Evolutionary conservation across 768 basidiomycete species (phyloP).

Genomic region (Pleurotus eryngii): DNA sequence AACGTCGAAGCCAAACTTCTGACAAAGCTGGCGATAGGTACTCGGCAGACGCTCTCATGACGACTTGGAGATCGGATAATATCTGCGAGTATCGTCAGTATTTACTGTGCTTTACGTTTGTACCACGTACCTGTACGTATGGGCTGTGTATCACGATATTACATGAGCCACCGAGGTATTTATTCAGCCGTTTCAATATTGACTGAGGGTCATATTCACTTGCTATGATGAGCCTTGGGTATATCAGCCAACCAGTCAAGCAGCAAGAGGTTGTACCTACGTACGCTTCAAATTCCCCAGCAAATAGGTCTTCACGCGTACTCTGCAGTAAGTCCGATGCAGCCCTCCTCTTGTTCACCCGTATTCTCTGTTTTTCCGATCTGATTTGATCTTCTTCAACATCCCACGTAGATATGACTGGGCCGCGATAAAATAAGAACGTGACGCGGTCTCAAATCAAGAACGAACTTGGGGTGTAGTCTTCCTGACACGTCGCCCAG

Average conservation of each 20-base stretch:
- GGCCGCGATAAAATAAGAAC: too few relatives aligned
- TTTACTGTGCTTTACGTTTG: background rate
- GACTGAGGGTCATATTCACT: constrained; percentile 84
- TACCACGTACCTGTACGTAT: constrained; percentile 60
- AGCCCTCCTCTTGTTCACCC: constrained; percentile 74
- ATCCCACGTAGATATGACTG: constrained; percentile 62
- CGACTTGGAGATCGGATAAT: constrained; percentile 73
- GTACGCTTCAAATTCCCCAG: constrained; percentile 87
- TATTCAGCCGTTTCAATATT: constrained; percentile 67
- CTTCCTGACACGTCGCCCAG: constrained; percentile 86
- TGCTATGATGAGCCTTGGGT: constrained; percentile 67
- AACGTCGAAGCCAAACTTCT: constrained; percentile 84
- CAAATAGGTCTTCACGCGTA: constrained; percentile 77
- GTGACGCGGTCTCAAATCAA: background rate
- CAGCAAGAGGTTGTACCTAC: constrained; percentile 14
- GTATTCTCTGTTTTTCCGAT: constrained; percentile 68
- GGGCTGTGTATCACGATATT: constrained; percentile 87
- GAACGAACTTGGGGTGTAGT: constrained; percentile 61
- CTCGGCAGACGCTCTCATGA: constrained; percentile 59
- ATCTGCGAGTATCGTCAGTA: constrained; percentile 38
- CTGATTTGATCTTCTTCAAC: constrained; percentile 53
- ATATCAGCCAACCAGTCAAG: background rate
- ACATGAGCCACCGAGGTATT: constrained; percentile 82
- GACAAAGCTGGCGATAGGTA: constrained; percentile 79
- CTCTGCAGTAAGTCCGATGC: constrained; percentile 58